These are phyloP conservation scores for Fusarium sp. DNA, from an alignment of 2,329 filamentous ascomycete genomes.

Conservation along the genomic window DNA sequence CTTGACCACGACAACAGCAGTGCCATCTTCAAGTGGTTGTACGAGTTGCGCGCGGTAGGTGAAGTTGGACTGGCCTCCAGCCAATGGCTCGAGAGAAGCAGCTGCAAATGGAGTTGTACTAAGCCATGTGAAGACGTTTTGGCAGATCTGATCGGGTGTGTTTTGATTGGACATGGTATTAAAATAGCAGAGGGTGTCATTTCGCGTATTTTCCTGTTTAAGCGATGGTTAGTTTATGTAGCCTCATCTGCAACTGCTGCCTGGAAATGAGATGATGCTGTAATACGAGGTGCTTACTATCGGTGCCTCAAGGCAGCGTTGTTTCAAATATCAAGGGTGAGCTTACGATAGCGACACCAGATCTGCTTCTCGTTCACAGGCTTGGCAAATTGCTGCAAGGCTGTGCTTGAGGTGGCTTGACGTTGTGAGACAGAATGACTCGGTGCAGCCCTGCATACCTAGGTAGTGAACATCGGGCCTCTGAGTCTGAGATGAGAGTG, in stretches of 20 bases:
- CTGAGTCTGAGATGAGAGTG: too few relatives aligned
- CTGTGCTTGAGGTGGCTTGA: too few relatives aligned
- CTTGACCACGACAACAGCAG: constrained; percentile 1
- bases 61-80: constrained; percentile 9
- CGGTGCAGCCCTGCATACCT: too few relatives aligned
- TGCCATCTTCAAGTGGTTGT: background rate
- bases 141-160: background rate
- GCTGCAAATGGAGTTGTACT: background rate
- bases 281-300: constrained; percentile 2
- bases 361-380: too few relatives aligned
- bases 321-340: too few relatives aligned
- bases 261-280: too few relatives aligned
- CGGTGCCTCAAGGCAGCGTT: background rate
- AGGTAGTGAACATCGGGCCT: too few relatives aligned
- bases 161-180: background rate
- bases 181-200: background rate
- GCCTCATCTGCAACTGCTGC: too few relatives aligned
- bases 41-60: background rate
- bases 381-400: too few relatives aligned
- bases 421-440: too few relatives aligned
- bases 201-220: background rate
- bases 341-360: too few relatives aligned
- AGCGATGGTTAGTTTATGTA: too few relatives aligned
- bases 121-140: constrained; percentile 1
- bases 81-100: background rate